Evolutionary conservation across 192 early-diverging fungal species (phyloP).

Genomic region (Backusella morwellensis): DNA sequence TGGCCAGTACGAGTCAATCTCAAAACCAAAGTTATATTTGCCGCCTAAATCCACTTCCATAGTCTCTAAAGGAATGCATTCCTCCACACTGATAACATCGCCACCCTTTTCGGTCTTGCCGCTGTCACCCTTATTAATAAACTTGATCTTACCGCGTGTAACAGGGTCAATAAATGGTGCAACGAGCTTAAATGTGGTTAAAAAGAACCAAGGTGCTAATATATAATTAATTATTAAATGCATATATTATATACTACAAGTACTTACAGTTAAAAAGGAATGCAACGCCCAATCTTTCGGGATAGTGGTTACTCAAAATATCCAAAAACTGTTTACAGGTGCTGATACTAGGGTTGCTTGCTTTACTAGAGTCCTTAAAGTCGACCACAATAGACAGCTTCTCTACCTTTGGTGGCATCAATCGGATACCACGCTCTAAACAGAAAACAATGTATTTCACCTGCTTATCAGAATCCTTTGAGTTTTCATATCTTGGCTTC

Average conservation of each 20-base stretch:
- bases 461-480: constrained; percentile 67
- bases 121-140: constrained; percentile 38
- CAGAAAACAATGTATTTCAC: constrained; percentile 80
- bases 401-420: constrained; percentile 76
- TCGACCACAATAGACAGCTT: constrained; percentile 78
- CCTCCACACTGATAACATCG: constrained; percentile 13
- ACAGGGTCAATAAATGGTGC: constrained; percentile 91
- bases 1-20: constrained; percentile 72
- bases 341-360: constrained; percentile 63
- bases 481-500: constrained; percentile 76
- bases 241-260: not conserved
- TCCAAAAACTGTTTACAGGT: constrained; percentile 77
- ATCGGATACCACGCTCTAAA: constrained; percentile 69
- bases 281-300: constrained; percentile 63
- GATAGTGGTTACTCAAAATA: constrained; percentile 83
- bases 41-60: constrained; percentile 29
- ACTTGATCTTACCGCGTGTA: constrained; percentile 60
- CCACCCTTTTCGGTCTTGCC: constrained; percentile 12
- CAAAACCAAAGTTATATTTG: constrained; percentile 61
- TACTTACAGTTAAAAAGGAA: constrained; percentile 11
- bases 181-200: constrained; percentile 78
- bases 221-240: not conserved
- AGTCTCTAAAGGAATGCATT: constrained; percentile 16
- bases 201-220: constrained; percentile 83
- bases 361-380: constrained; percentile 60